A percentile compares a stretch with the other conserved stretches of the same genome.
phyloP scores from a whole-genome alignment of 768 basidiomycete species.

The Boletellus sp. region DNA sequence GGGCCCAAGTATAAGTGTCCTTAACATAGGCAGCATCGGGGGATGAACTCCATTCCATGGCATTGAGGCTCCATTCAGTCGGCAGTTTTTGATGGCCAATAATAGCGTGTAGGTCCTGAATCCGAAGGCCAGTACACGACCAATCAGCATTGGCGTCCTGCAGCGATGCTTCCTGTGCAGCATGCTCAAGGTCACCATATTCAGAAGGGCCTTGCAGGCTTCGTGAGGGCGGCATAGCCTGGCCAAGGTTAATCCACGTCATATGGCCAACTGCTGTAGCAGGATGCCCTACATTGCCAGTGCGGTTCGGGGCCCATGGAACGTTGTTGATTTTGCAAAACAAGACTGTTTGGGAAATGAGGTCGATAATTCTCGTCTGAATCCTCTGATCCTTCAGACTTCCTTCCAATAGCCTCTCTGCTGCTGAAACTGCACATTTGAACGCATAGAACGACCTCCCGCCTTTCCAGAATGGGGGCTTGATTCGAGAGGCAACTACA shows the following conservation, averaged over 20 bases:
- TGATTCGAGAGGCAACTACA: no score
- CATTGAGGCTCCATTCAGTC: background rate
- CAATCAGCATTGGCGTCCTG: background rate
- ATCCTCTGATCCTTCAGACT: no score
- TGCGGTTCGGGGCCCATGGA: background rate
- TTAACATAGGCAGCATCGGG: background rate
- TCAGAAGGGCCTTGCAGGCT: no score
- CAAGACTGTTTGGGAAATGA: no score
- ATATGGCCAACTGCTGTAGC: background rate
- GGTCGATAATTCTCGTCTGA: no score
- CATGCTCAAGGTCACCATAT: no score
- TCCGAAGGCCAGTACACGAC: background rate
- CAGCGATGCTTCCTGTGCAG: no score
- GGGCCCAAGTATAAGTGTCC: background rate
- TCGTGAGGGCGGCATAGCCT: background rate
- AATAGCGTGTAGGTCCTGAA: background rate
- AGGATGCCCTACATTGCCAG: background rate
- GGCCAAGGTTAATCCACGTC: background rate
- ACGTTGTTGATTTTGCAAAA: background rate
- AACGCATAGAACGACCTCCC: background rate
- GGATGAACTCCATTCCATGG: background rate
- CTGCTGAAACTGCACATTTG: background rate
- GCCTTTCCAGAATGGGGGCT: background rate
- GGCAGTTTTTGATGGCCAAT: background rate
- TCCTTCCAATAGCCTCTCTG: background rate